phyloP scores from a whole-genome alignment of 192 early-diverging fungal genomes.

The Ramicandelaber brevisporus region DNA sequence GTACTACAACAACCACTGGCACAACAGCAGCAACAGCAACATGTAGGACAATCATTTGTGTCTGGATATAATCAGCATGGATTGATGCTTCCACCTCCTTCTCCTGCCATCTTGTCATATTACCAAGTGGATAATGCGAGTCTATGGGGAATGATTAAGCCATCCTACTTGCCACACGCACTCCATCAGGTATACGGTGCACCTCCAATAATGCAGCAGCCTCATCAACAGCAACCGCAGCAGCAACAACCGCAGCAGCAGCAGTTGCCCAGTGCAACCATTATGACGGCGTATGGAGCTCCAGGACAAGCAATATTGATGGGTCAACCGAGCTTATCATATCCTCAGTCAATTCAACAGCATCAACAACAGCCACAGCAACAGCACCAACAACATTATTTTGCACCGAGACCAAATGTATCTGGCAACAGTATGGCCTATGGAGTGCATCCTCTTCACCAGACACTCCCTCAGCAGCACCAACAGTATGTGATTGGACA shows the following conservation, averaged over 20 bases:
- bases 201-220: conserved; percentile 6
- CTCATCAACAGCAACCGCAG: conserved; percentile 8
- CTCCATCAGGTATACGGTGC: conserved; percentile 1
- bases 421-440: not conserved
- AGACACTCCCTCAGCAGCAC: not conserved
- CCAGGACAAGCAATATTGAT: conserved; percentile 9
- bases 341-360: conserved; percentile 5
- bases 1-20: not conserved
- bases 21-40: not conserved
- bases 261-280: conserved; percentile 7
- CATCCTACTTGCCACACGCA: conserved; percentile 6
- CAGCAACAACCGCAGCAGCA: conserved; percentile 5
- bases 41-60: not conserved
- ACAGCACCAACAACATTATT: conserved; percentile 7
- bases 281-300: conserved; percentile 5
- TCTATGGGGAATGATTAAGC: conserved; percentile 14
- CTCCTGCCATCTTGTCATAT: conserved; percentile 21
- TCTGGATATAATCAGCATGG: conserved; percentile 5
- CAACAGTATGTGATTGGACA: not conserved
- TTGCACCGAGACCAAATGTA: conserved; percentile 2
- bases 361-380: conserved; percentile 5
- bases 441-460: conserved; percentile 1
- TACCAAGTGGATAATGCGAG: conserved; percentile 15
- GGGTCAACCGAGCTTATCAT: too few relatives aligned
- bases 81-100: conserved; percentile 19